These are phyloP conservation scores for Monilinia polystroma DNA, from an alignment of 2,329 filamentous ascomycete genomes.

Conservation along the genomic window DNA sequence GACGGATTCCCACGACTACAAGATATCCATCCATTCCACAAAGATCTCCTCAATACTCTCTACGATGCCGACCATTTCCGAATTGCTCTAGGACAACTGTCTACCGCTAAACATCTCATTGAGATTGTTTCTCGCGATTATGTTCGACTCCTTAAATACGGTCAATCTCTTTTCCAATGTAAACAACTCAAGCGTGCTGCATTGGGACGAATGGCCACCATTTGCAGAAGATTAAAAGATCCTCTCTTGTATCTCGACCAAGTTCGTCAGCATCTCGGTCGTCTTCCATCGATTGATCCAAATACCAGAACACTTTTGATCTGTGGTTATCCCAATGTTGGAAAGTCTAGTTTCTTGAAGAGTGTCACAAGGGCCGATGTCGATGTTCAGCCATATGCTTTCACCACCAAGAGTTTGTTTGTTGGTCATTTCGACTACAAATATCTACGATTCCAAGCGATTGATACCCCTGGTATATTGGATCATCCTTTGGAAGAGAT, in stretches of 20 bases:
- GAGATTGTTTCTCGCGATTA: conserved; percentile 97
- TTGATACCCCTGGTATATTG: conserved; percentile 97
- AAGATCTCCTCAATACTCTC: conserved; percentile 84
- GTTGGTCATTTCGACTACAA: conserved; percentile 98
- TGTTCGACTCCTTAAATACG: conserved; percentile 93
- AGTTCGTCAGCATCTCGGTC: conserved; percentile 92
- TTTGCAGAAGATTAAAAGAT: conserved; percentile 92
- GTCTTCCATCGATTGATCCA: conserved; percentile 96
- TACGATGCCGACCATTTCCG: conserved; percentile 98
- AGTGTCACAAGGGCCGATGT: conserved; percentile 93
- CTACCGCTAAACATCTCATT: conserved; percentile 92
- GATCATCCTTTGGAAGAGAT: conserved; percentile 98
- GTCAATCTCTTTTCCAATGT: conserved; percentile 95
- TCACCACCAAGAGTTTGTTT: conserved; percentile 96
- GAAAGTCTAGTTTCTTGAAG: conserved; percentile 93
- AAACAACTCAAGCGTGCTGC: conserved; percentile 97
- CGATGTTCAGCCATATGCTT: conserved; percentile 95
- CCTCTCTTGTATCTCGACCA: conserved; percentile 94
- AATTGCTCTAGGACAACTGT: conserved; percentile 93
- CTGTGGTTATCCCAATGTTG: conserved; percentile 95
- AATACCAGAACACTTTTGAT: conserved; percentile 95
- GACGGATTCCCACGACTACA: conserved; percentile 89
- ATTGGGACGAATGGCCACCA: conserved; percentile 96
- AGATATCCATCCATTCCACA: conserved; percentile 94
- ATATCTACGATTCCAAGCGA: conserved; percentile 84